Evolutionary conservation across 495 filamentous ascomycete genomes (phyloP).

Genomic region (Hypoxylon trugodes): DNA sequence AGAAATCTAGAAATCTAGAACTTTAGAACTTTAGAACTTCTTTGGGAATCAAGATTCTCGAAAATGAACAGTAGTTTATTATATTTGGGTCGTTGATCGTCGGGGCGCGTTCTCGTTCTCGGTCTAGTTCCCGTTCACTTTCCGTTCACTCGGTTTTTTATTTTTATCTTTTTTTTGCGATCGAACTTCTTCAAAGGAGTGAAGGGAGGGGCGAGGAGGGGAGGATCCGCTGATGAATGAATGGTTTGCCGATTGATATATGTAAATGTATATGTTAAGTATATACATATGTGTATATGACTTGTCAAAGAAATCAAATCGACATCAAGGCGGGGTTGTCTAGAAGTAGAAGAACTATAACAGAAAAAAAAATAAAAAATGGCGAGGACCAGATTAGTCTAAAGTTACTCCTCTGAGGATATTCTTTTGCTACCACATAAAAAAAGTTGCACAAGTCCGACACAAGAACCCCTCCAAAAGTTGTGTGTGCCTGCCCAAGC

Average conservation of each 20-base stretch:
- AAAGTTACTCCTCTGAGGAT: neutral
- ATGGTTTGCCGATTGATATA: constrained; percentile 14
- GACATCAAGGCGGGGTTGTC: no score
- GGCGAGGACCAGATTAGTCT: no score
- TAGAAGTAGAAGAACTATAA: no score
- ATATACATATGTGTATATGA: no score
- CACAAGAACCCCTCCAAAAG: constrained; percentile 27
- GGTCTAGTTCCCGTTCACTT: constrained; percentile 34
- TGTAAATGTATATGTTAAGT: no score
- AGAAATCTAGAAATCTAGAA: no score
- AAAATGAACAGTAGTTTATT: neutral
- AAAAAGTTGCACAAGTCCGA: constrained; percentile 29
- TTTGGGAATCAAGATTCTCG: constrained; percentile 17
- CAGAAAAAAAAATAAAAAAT: no score
- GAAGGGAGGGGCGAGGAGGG: neutral
- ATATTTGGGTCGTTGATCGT: constrained; percentile 21
- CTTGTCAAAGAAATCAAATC: no score
- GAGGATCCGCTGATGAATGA: neutral
- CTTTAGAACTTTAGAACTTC: no score
- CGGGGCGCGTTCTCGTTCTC: constrained; percentile 27
- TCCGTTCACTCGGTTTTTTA: no score
- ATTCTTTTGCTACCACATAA: constrained; percentile 21
- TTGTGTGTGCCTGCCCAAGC: constrained; percentile 25
- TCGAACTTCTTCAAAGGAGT: constrained; percentile 10
- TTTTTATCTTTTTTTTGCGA: constrained; percentile 14